phyloP scores from a whole-genome alignment of 2,329 filamentous ascomycete species.

The Chalaropsis thielavioides region DNA sequence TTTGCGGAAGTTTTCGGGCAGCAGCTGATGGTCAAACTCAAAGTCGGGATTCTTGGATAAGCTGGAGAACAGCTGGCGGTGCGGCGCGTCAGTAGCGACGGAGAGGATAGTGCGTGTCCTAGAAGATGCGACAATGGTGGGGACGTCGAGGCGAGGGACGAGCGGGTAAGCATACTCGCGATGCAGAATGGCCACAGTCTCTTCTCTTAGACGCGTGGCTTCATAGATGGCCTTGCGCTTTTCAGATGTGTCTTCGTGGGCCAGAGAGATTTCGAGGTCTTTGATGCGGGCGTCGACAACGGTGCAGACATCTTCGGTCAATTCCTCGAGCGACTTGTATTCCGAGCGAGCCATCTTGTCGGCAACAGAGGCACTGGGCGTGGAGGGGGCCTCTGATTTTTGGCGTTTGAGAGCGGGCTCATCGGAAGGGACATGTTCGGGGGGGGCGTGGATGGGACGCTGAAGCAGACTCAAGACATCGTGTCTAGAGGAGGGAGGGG shows the following conservation, averaged over 20 bases:
- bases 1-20: conserved; percentile 39
- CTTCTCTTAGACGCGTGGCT: conserved; percentile 25
- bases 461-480: conserved; percentile 26
- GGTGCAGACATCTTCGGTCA: conserved; percentile 43
- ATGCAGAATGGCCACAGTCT: conserved; percentile 46
- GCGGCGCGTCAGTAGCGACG: conserved; percentile 59
- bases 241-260: conserved; percentile 18
- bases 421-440: conserved; percentile 36
- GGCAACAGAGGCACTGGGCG: conserved; percentile 32
- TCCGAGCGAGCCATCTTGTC: conserved; percentile 38
- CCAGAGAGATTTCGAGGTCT: conserved; percentile 31
- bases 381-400: conserved; percentile 35
- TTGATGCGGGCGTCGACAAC: conserved; percentile 35
- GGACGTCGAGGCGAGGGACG: conserved; percentile 4
- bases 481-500: conserved; percentile 29
- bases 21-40: conserved; percentile 21
- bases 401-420: conserved; percentile 47
- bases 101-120: conserved; percentile 47
- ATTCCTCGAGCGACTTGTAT: conserved; percentile 49
- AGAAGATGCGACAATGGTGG: neutral
- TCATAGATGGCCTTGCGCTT: conserved; percentile 18
- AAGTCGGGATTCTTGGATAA: conserved; percentile 34
- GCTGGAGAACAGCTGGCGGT: conserved; percentile 74
- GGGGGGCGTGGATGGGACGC: conserved; percentile 36
- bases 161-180: conserved; percentile 43